Evolutionary conservation across 306 rosid genomes (phyloP).

Genomic region (Cicer judaicum): DNA sequence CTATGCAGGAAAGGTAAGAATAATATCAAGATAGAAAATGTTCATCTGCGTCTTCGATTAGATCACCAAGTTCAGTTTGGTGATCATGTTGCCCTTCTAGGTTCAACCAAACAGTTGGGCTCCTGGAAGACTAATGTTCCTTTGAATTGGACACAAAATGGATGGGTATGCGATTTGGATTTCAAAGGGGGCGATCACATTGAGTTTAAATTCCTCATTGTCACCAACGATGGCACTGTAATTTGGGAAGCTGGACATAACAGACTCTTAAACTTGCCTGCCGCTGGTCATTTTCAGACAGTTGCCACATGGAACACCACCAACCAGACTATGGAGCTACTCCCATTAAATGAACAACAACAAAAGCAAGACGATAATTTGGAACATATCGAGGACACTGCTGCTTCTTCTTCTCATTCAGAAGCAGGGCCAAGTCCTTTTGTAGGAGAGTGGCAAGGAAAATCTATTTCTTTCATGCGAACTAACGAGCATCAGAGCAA

Average conservation of each 20-base stretch:
- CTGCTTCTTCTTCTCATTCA: conserved; percentile 28
- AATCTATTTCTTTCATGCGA: conserved; percentile 68
- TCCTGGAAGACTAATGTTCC: conserved; percentile 74
- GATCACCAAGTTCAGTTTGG: conserved; percentile 89
- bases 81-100: conserved; percentile 71
- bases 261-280: conserved; percentile 67
- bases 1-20: conserved; percentile 47
- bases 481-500: conserved; percentile 66
- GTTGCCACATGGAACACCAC: conserved; percentile 78
- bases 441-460: conserved; percentile 95
- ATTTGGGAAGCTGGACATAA: conserved; percentile 81
- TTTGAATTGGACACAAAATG: conserved; percentile 71
- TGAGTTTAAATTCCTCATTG: conserved; percentile 73
- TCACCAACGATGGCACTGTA: conserved; percentile 47
- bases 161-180: conserved; percentile 80
- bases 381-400: too few species aligned
- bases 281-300: conserved; percentile 54
- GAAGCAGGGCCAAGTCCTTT: conserved; percentile 72
- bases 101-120: conserved; percentile 78
- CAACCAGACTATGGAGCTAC: conserved; percentile 52
- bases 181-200: conserved; percentile 48
- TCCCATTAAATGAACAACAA: conserved; percentile 45
- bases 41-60: conserved; percentile 62
- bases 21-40: conserved; percentile 45
- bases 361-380: not conserved